Percentiles rank a stretch among this genome's conserved stretches.
Evolutionary conservation across 1,284 basidiomycete genomes (phyloP).

Genomic region (Cryptococcus sp.): DNA sequence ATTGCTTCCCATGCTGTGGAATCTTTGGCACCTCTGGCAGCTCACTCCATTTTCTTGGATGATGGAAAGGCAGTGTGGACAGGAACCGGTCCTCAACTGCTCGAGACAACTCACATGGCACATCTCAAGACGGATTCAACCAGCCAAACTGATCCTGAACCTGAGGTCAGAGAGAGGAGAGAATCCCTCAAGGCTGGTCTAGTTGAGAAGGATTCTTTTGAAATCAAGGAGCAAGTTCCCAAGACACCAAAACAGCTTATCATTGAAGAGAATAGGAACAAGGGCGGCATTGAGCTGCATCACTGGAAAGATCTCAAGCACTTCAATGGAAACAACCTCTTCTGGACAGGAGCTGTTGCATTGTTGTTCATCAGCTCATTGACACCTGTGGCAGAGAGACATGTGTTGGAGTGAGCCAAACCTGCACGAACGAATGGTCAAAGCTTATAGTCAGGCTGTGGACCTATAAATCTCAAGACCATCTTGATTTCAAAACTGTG

Average conservation of each 20-base stretch:
- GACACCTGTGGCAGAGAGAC: conserved; percentile 17
- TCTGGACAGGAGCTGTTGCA: conserved; percentile 59
- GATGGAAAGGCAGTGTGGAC: conserved; percentile 69
- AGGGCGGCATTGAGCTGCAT: conserved; percentile 62
- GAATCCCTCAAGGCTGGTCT: neutral
- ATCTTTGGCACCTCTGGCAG: conserved; percentile 28
- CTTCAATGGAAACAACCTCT: conserved; percentile 48
- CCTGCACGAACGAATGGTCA: neutral
- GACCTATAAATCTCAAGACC: conserved; percentile 10
- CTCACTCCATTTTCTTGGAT: conserved; percentile 59
- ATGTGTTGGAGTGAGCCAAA: conserved; percentile 21
- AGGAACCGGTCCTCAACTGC: conserved; percentile 59
- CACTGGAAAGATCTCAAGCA: conserved; percentile 72
- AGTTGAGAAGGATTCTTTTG: conserved; percentile 8
- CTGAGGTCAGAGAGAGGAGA: no score
- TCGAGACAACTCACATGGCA: conserved; percentile 58
- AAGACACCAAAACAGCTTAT: conserved; percentile 69
- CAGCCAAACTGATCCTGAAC: neutral
- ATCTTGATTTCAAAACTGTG: conserved; percentile 2
- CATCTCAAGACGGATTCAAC: conserved; percentile 53
- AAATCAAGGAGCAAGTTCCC: conserved; percentile 15
- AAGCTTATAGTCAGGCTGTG: conserved; percentile 12
- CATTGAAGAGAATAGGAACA: conserved; percentile 77
- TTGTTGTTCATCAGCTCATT: conserved; percentile 10
- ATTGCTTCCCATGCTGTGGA: conserved; percentile 75